phyloP scores from a whole-genome alignment of 2,329 filamentous ascomycete genomes.

The Fonsecaea pedrosoi region DNA sequence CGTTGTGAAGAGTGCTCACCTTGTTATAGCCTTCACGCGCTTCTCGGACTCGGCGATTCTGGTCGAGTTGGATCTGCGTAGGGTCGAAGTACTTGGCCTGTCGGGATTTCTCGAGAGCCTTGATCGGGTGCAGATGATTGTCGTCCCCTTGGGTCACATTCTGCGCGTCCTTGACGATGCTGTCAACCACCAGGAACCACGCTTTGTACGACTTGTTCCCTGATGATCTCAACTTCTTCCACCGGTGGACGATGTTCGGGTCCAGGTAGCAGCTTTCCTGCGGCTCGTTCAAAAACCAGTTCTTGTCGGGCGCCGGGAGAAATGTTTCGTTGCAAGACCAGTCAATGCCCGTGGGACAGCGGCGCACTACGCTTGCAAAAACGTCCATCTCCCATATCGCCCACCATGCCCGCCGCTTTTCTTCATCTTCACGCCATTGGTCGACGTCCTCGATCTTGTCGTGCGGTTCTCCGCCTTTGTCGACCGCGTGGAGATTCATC shows the following conservation, averaged over 20 bases:
- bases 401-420: slow-evolving; percentile 51
- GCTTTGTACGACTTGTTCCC: slow-evolving; percentile 47
- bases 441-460: slow-evolving; percentile 16
- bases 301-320: slow-evolving; percentile 47
- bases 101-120: slow-evolving; percentile 4
- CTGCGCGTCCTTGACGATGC: slow-evolving; percentile 50
- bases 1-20: neutral
- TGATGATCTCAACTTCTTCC: slow-evolving; percentile 44
- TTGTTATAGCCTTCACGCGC: neutral
- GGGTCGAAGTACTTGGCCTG: neutral
- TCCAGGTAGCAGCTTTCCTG: slow-evolving; percentile 43
- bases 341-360: slow-evolving; percentile 48
- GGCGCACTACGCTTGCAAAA: slow-evolving; percentile 51
- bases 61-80: too few relatives aligned
- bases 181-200: slow-evolving; percentile 52
- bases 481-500: slow-evolving; percentile 45
- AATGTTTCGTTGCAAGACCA: slow-evolving; percentile 47
- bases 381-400: slow-evolving; percentile 55
- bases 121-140: slow-evolving; percentile 34
- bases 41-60: neutral
- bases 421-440: slow-evolving; percentile 44
- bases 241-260: slow-evolving; percentile 43
- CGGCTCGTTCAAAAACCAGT: slow-evolving; percentile 44
- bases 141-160: slow-evolving; percentile 38
- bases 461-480: slow-evolving; percentile 20